phyloP scores from a whole-genome alignment of 371 early-diverging fungal genomes.

The Gilbertella persicaria region DNA sequence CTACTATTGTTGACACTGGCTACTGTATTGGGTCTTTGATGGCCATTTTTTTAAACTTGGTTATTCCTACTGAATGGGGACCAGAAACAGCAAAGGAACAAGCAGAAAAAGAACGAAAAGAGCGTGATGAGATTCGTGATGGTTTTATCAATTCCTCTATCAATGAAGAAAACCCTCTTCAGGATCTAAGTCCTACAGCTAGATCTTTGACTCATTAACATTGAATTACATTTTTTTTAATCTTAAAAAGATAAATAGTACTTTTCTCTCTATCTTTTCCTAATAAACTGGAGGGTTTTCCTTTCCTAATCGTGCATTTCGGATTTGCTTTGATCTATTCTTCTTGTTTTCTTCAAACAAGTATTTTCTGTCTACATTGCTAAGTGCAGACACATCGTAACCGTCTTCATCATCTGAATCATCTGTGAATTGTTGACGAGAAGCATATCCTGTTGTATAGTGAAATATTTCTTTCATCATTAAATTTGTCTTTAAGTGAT shows the following conservation, averaged over 20 bases:
- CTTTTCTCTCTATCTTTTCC: not conserved
- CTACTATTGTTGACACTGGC: constrained; percentile 58
- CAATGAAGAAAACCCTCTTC: constrained; percentile 21
- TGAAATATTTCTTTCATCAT: constrained; percentile 37
- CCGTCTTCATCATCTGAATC: constrained; percentile 30
- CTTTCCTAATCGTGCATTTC: constrained; percentile 32
- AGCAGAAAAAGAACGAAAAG: constrained; percentile 28
- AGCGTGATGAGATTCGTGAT: constrained; percentile 40
- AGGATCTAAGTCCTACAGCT: constrained; percentile 7
- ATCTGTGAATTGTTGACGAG: constrained; percentile 11
- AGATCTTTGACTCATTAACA: constrained; percentile 10
- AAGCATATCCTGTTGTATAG: constrained; percentile 16
- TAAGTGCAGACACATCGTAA: constrained; percentile 8
- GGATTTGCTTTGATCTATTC: constrained; percentile 33
- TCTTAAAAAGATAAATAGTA: constrained; percentile 1
- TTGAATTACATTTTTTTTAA: not conserved
- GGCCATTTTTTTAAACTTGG: constrained; percentile 54
- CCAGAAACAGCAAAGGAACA: constrained; percentile 35
- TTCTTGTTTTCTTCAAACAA: constrained; percentile 39
- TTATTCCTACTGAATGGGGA: constrained; percentile 50
- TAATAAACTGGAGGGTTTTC: constrained; percentile 16
- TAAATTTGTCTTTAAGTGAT: constrained; percentile 32
- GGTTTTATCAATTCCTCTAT: constrained; percentile 31
- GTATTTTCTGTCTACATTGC: constrained; percentile 39
- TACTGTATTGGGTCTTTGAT: constrained; percentile 57